Base-by-base conservation (phyloP, 805 yeast species). In the Candida ipomoeae region DNA sequence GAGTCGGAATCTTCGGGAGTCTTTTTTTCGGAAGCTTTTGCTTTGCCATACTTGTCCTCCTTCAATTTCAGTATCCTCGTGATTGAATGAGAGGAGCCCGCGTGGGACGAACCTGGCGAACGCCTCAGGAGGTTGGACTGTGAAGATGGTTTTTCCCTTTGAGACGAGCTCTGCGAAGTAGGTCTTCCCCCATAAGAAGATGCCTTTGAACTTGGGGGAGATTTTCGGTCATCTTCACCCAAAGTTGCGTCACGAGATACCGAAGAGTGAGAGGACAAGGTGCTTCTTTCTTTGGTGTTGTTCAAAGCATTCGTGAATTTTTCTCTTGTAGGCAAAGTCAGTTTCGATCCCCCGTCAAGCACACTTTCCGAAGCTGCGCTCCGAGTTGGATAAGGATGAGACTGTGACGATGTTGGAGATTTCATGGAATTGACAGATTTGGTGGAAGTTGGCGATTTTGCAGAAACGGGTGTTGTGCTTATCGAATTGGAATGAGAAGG, bases 381-480 rank as follows among this genome's bases (percentile, higher is more conserved):
- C 8, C 31, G 29, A n/a, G 20, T 34, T n/a, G 45, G 33, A n/a
- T n/a, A n/a, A 5, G 45, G 5, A n/a, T 33, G 17, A 33, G 45
- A 42, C 20, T 29, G 31, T 34, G 29, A 18, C 7, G 36, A 42
- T 13, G 21, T 20, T 1, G 45, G 45, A 20, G 46, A 44, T 17
- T 26, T 44, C 20, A 21, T 13, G 2, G 46, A 44, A 14, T 6
- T n/a, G 5, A 36, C 23, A 6, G 46, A 35, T 6, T 31, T 44
- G 33, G 46, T 35, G n/a, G 46, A 44, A 26, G n/a, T 17, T 10
- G 46, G 46, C 10, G 46, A 44, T 18, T 44, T 44, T 5, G 46
- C 40, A 15, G 46, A 44, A 13, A 44, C 33, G 6, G 46, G 46
- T 2, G 46, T 44, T 7, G 46, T 42, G 45, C 38, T 33, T 6